Conservation (phyloP, 2,329 filamentous ascomycete species). For the Colletotrichum coccodes region DNA sequence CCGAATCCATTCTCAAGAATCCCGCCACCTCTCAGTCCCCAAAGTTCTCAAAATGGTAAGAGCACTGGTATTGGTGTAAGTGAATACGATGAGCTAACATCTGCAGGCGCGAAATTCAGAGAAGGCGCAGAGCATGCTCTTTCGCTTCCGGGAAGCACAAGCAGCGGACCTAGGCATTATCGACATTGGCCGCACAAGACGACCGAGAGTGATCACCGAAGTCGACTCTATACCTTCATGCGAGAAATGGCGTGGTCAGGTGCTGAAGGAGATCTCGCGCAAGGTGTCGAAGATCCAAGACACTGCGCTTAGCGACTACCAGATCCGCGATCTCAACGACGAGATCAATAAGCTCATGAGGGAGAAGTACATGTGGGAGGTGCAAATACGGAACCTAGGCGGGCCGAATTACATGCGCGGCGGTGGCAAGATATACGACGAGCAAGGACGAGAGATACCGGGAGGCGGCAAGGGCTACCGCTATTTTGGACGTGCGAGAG, state of each 20-base stretch:
- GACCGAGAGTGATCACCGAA: constrained; percentile 90
- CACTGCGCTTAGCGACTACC: constrained; percentile 88
- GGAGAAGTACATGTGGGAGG: constrained; percentile 99
- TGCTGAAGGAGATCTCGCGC: constrained; percentile 95
- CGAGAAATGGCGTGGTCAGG: constrained; percentile 98
- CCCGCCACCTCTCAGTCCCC: constrained; percentile 5
- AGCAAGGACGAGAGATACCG: constrained; percentile 76
- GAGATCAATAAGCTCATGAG: constrained; percentile 99
- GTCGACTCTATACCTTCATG: constrained; percentile 85
- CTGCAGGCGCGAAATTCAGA: constrained; percentile 91
- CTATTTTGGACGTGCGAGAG: constrained; percentile 91
- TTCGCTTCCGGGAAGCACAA: constrained; percentile 98
- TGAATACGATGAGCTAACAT: not conserved
- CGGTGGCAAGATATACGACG: constrained; percentile 76
- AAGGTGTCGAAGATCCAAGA: constrained; percentile 98
- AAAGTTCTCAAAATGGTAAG: constrained; percentile 22
- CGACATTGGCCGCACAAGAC: constrained; percentile 88
- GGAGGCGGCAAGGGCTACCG: constrained; percentile 89
- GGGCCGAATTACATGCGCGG: constrained; percentile 96
- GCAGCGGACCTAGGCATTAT: constrained; percentile 96
- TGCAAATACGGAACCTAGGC: constrained; percentile 94
- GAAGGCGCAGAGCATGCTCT: constrained; percentile 99
- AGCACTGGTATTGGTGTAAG: accelerated
- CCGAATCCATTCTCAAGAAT: not conserved
- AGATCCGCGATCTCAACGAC: constrained; percentile 97